Percentiles rank a stretch among this genome's conserved stretches.
These are phyloP conservation scores for Furcasterigmium furcatum DNA, from an alignment of 2,329 filamentous ascomycete genomes.

Conservation along the genomic window DNA sequence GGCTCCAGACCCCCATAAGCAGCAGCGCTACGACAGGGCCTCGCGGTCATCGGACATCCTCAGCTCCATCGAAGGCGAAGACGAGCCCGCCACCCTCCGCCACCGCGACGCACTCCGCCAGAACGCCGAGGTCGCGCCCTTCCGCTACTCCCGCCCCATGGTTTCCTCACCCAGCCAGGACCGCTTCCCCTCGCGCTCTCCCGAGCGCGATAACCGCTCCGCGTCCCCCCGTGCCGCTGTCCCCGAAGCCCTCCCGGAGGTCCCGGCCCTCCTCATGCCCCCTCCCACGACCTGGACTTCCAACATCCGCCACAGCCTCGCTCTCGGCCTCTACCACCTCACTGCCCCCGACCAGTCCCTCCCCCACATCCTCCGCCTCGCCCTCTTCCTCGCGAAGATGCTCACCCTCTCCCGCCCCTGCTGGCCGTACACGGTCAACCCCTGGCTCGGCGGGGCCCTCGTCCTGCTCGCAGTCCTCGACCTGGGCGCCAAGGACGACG, in stretches of 20 bases:
- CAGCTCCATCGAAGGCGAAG: slow-evolving; percentile 5
- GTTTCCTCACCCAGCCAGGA: slow-evolving; percentile 38
- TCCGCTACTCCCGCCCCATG: slow-evolving; percentile 18
- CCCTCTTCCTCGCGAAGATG: slow-evolving; percentile 68
- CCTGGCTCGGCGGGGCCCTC: slow-evolving; percentile 64
- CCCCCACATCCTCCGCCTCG: slow-evolving; percentile 45
- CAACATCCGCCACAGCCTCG: slow-evolving; percentile 26
- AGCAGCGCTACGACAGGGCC: slow-evolving; percentile 9
- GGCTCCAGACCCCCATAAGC: slow-evolving; percentile 30
- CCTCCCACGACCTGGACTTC: slow-evolving; percentile 36
- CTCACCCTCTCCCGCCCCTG: slow-evolving; percentile 64
- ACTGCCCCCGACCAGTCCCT: slow-evolving; percentile 20
- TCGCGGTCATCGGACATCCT: background rate
- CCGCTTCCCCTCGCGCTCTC: slow-evolving; percentile 23
- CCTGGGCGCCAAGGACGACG: slow-evolving; percentile 34
- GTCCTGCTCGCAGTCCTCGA: slow-evolving; percentile 68
- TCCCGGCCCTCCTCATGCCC: no score
- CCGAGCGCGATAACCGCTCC: slow-evolving; percentile 18
- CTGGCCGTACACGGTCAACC: slow-evolving; percentile 65
- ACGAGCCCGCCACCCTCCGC: background rate
- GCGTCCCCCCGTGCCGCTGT: slow-evolving; percentile 11
- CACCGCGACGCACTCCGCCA: slow-evolving; percentile 14
- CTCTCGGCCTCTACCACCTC: slow-evolving; percentile 32
- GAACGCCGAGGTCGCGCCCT: slow-evolving; percentile 6
- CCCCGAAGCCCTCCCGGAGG: slow-evolving; percentile 21